Percentiles rank a stretch among this genome's conserved stretches.
Conservation (phyloP, 1,284 basidiomycete genomes). For the Tilletia indica region DNA sequence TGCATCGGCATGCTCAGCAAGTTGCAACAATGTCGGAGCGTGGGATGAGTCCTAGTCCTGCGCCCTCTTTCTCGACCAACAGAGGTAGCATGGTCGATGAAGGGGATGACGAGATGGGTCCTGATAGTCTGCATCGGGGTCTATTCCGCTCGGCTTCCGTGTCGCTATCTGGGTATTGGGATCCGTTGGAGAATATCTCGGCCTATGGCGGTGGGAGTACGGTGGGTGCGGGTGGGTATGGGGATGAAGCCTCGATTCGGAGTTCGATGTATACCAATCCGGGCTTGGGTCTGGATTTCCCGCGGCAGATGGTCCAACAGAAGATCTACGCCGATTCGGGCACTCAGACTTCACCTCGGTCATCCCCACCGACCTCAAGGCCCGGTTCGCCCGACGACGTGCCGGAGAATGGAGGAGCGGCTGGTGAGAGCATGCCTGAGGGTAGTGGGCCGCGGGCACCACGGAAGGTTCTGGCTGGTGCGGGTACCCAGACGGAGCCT, state of each 20-base stretch:
- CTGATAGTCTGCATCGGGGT: slow-evolving; percentile 10
- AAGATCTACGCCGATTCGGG: slow-evolving; percentile 36
- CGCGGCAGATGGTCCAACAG: neutral
- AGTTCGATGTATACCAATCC: slow-evolving; percentile 15
- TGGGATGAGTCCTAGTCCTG: slow-evolving; percentile 1
- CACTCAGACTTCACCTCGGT: slow-evolving; percentile 60
- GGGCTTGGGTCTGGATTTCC: slow-evolving; percentile 14
- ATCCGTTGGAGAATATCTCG: slow-evolving; percentile 11
- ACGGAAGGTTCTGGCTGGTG: slow-evolving; percentile 16
- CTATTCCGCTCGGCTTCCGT: slow-evolving; percentile 19
- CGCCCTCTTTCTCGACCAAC: neutral
- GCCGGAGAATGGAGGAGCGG: slow-evolving; percentile 19
- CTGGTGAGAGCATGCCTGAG: slow-evolving; percentile 51
- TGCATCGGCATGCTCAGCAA: slow-evolving; percentile 34
- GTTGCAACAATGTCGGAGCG: slow-evolving; percentile 10
- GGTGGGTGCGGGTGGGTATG: neutral
- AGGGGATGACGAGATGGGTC: neutral
- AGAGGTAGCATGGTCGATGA: slow-evolving; percentile 21
- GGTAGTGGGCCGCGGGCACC: slow-evolving; percentile 54
- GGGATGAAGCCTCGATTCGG: slow-evolving; percentile 19
- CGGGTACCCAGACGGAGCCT: slow-evolving; percentile 26
- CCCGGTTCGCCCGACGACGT: slow-evolving; percentile 59
- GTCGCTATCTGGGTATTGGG: slow-evolving; percentile 19
- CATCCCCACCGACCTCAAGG: slow-evolving; percentile 77
- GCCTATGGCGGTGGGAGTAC: neutral